These are phyloP conservation scores for Fusarium chuoi DNA, from an alignment of 2,329 filamentous ascomycete species.

Conservation along the genomic window DNA sequence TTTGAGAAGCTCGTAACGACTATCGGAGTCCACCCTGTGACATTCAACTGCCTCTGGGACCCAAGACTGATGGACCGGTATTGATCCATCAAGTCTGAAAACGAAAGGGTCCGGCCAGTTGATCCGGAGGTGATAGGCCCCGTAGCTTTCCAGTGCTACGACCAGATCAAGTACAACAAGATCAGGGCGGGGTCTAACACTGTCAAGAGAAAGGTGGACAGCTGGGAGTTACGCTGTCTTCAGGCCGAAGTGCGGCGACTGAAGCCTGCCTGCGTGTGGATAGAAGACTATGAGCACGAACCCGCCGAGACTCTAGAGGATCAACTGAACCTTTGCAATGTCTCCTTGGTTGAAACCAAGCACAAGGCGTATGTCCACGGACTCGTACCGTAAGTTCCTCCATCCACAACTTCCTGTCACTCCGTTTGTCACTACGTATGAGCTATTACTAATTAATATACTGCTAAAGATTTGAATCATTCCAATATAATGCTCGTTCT, in stretches of 20 bases:
- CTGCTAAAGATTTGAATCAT: neutral
- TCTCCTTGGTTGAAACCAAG: neutral
- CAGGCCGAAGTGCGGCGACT: neutral
- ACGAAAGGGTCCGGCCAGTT: neutral
- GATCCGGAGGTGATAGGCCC: neutral
- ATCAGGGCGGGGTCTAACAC: too few species aligned
- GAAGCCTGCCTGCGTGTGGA: neutral
- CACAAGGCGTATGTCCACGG: neutral
- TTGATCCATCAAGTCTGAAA: conserved; percentile 9
- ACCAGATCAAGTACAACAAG: neutral
- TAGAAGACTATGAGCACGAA: neutral
- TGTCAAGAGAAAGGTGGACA: neutral
- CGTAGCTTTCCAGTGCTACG: neutral
- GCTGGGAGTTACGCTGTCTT: conserved; percentile 10
- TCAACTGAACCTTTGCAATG: neutral
- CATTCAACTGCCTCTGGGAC: conserved; percentile 4
- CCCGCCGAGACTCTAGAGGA: neutral
- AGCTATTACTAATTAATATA: neutral
- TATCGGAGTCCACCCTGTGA: neutral
- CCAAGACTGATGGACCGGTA: conserved; percentile 2
- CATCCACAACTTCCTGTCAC: neutral
- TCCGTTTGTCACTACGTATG: neutral
- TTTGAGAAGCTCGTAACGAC: neutral
- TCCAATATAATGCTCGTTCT: neutral
- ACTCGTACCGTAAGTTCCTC: neutral